Conservation (phyloP, 192 early-diverging fungal genomes). For the Glomus cerebriforme region DNA sequence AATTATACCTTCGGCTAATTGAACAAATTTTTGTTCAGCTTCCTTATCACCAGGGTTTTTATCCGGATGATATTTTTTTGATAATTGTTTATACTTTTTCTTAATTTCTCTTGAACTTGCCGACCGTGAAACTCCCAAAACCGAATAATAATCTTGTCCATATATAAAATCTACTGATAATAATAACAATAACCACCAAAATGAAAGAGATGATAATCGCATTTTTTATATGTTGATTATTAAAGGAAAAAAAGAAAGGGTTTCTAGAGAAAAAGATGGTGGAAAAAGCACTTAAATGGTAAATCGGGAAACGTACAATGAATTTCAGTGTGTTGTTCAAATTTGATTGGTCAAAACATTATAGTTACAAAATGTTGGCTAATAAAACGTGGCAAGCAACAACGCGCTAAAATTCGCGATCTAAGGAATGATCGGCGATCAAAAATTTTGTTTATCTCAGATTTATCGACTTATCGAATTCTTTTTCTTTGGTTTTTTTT, state of each 20-base stretch:
- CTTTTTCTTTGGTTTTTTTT: background rate
- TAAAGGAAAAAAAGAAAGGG: no score
- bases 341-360: background rate
- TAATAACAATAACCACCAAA: slow-evolving; percentile 26
- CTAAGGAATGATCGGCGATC: no score
- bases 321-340: background rate
- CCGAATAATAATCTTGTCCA: slow-evolving; percentile 79
- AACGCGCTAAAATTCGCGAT: no score
- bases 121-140: slow-evolving; percentile 81
- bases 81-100: slow-evolving; percentile 88
- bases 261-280: no score
- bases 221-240: slow-evolving; percentile 11
- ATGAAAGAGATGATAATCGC: slow-evolving; percentile 24
- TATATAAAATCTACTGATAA: slow-evolving; percentile 16
- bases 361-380: background rate
- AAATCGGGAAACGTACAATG: background rate
- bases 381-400: background rate
- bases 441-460: no score
- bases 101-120: slow-evolving; percentile 88
- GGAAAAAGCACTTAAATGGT: no score
- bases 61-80: slow-evolving; percentile 87
- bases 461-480: no score
- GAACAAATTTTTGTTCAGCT: slow-evolving; percentile 86
- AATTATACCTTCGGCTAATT: slow-evolving; percentile 72
- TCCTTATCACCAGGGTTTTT: slow-evolving; percentile 85